Evolutionary conservation across 2,329 filamentous ascomycete genomes (phyloP), one percentile per base, ranked within the genome.

Genomic region (Aspergillus pseudotamarii): DNA sequence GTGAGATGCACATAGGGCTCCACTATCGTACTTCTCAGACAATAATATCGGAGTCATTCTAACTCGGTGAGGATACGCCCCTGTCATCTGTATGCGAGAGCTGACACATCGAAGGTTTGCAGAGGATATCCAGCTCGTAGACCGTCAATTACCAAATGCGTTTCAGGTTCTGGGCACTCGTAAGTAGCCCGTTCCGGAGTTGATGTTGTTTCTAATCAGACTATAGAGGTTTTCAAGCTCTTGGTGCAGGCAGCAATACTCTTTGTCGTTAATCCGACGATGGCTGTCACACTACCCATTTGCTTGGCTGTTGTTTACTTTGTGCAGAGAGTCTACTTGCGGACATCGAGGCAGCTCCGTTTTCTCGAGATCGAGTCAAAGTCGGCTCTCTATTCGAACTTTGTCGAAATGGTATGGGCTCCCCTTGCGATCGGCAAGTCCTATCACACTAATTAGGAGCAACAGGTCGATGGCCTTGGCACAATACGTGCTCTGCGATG

Each of bases 311-410:
- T 34, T 11, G 50, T 53, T 2, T 53, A n/a, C n/a, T 9, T 34
- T 1, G 30, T 53, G 19, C 50, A 53, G 32, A 53, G 19, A 21
- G 28, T 64, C 19, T 66, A 64, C 43, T 28, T 66, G 12, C 61
- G 60, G 6, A 69, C 67, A 1, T 67, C 67, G n/a, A 63, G 62
- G 2, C 64, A 66, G 23, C 56, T 69, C 34, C 61, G 65, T 36
- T 45, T 69, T 9, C 45, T 70, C 1, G 67, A 70, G 16, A 43
- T 70, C n/a, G 68, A 69, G 57, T 64, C 66, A 28, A 69, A 67
- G 23, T 56, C 65, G 0, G 64, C 65, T 0, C 56, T 70, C 0
- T 66, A 64, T 34, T 64, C 67, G 3, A 61, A 63, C 4, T 65
- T 70, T 11, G 45, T 68, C 2, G 68, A 68, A 53, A 32, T 19